phyloP scores from a whole-genome alignment of 1,139 yeast species.

The Geotrichum candidum region DNA sequence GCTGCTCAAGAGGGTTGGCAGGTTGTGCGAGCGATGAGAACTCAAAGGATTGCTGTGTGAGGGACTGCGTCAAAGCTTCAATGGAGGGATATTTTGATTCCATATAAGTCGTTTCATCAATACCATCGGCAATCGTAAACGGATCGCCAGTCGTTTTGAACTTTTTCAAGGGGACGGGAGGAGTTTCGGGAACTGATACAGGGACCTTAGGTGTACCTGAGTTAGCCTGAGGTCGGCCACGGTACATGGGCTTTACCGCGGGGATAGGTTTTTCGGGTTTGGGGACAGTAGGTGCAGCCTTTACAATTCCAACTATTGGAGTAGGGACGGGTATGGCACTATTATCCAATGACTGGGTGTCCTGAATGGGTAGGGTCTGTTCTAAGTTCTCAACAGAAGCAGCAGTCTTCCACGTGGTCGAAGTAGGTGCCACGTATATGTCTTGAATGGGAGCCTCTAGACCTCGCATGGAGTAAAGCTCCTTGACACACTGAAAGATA shows the following conservation, averaged over 20 bases:
- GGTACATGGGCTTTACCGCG: slow-evolving; percentile 15
- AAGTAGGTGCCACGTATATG: slow-evolving; percentile 21
- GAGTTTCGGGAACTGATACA: not conserved
- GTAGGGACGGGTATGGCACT: not conserved
- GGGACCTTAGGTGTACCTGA: not conserved
- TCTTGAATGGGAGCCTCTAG: slow-evolving; percentile 48
- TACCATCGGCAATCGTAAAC: slow-evolving; percentile 10
- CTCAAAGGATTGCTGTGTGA: slow-evolving; percentile 24
- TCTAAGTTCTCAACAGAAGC: slow-evolving; percentile 17
- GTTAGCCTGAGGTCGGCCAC: slow-evolving; percentile 15
- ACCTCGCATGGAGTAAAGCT: slow-evolving; percentile 54
- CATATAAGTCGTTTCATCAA: slow-evolving; percentile 22
- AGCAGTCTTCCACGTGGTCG: slow-evolving; percentile 17
- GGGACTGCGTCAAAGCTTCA: slow-evolving; percentile 31
- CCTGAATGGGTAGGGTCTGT: slow-evolving; percentile 5
- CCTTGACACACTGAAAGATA: slow-evolving; percentile 72
- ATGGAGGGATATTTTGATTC: slow-evolving; percentile 33
- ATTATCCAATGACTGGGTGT: not conserved
- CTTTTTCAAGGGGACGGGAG: not conserved
- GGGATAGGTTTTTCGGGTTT: slow-evolving; percentile 9
- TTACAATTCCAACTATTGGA: slow-evolving; percentile 4
- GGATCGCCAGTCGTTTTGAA: slow-evolving; percentile 5
- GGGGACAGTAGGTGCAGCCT: not conserved
- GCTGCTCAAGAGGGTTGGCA: not conserved
- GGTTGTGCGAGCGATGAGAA: slow-evolving; percentile 13